Base-by-base conservation (phyloP, 441 rosid genomes). In the Viola pubescens region DNA sequence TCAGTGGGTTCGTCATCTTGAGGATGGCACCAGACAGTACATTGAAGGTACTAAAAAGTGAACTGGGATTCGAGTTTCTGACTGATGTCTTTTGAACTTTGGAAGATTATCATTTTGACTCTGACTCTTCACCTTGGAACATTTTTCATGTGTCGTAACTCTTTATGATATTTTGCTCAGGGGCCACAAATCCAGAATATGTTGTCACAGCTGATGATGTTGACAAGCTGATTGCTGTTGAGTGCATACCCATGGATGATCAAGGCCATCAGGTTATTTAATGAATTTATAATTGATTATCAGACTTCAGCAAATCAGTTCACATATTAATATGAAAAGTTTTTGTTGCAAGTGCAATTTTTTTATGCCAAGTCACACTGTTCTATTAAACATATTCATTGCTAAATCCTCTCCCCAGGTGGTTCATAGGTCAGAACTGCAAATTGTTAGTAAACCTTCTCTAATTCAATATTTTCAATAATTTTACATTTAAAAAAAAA, bases 1-100 rank as follows among this genome's bases (percentile, higher is more conserved):
- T 83, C 97, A 89, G 91, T 94, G 99, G 99, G 94, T 94, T 79
- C 84, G 89, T 64, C 99, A 90, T 85, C 96, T 91, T 71, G 89
- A 84, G 62, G 97, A 94, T 77, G 97, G 97, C 52, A 94, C 97
- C 37, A 82, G 87, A 64, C 97, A 90, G 44, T 91, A 90, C 67
- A 94, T 94, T 55, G 99, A 94, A 68, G 99, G 99, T 85, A 76
- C 79, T 70, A 52, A 52, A 40, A 6, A 3, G 38, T 13, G 13
- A 1, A 40, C 4, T 26, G 4, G 40, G 19, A 45, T 64, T 44
- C 58, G 7, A 6, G 16, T 52, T 37, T 48, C n/a, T 44, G 26
- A 46, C 58, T 4, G 12, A 60, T 45, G 53, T 39, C 46, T 67
- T 59, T 26, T 26, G 34, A 26, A 26, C 34, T 40, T 67, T 49